Evolutionary conservation across 805 yeast genomes (phyloP).

Genomic region (Tetrapisispora pingtungensis): DNA sequence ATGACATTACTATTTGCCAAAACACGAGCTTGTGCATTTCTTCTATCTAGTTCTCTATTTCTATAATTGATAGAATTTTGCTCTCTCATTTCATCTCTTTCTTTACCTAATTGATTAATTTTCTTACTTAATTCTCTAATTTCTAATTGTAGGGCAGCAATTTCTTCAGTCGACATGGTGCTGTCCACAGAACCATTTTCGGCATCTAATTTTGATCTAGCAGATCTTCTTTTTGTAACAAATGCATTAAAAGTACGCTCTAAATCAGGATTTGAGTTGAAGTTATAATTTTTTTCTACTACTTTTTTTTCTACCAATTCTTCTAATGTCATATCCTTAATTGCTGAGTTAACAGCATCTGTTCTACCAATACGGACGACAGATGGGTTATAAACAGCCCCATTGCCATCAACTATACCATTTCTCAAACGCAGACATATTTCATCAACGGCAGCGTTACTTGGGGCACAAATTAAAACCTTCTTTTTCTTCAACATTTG

Average conservation of each 20-base stretch:
- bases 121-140: constrained; percentile 48
- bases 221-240: constrained; percentile 46
- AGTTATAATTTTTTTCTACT: constrained; percentile 30
- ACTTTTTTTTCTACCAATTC: constrained; percentile 65
- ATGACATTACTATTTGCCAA: constrained; percentile 71
- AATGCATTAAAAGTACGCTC: constrained; percentile 40
- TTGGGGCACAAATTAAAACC: constrained; percentile 89
- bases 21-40: constrained; percentile 64
- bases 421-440: constrained; percentile 68
- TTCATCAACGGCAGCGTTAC: constrained; percentile 98
- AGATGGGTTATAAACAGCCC: constrained; percentile 45
- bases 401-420: constrained; percentile 55
- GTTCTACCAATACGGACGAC: constrained; percentile 83
- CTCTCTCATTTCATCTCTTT: constrained; percentile 73
- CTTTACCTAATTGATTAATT: constrained; percentile 60
- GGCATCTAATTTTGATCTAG: constrained; percentile 35
- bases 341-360: constrained; percentile 77
- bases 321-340: constrained; percentile 74
- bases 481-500: constrained; percentile 36
- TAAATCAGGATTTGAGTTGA: constrained; percentile 35
- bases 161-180: constrained; percentile 37
- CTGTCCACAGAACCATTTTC: constrained; percentile 38
- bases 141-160: constrained; percentile 38
- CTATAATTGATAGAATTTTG: constrained; percentile 56
- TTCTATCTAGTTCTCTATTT: constrained; percentile 65